A percentile compares a stretch with the other conserved stretches of the same genome.
phyloP scores from a whole-genome alignment of 225 moss, liverwort and hornwort genomes.

The Pseudoscleropodium purum region DNA sequence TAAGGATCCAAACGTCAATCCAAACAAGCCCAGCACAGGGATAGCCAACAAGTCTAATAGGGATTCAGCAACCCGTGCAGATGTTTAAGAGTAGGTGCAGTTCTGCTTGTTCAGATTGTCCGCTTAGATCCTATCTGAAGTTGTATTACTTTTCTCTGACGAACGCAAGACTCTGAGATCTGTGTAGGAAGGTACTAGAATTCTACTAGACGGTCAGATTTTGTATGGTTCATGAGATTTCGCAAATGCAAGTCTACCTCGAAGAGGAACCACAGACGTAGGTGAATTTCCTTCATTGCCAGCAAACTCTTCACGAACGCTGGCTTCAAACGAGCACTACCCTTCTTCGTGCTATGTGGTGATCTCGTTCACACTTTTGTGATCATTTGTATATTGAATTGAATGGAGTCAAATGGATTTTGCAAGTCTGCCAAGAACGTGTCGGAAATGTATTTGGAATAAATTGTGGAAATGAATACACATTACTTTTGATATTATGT shows the following conservation, averaged over 20 bases:
- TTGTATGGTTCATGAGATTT: background rate
- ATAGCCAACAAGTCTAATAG: background rate
- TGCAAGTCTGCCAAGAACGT: background rate
- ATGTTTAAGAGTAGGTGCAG: background rate
- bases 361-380: too few relatives aligned
- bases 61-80: background rate
- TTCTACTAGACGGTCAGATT: too few relatives aligned
- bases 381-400: too few relatives aligned
- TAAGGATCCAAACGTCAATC: background rate
- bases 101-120: background rate
- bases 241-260: background rate
- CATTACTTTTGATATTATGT: too few relatives aligned
- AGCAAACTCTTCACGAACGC: background rate
- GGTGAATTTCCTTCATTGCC: background rate
- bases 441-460: background rate
- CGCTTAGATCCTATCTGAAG: background rate
- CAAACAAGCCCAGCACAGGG: background rate
- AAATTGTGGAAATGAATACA: background rate
- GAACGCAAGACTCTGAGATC: background rate
- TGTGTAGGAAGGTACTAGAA: background rate
- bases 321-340: background rate
- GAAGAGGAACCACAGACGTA: background rate
- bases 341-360: too few relatives aligned
- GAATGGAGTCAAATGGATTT: background rate
- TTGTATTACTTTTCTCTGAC: too few relatives aligned